phyloP scores from a whole-genome alignment of 768 basidiomycete species.

The Tricholoma bakamatsutake region DNA sequence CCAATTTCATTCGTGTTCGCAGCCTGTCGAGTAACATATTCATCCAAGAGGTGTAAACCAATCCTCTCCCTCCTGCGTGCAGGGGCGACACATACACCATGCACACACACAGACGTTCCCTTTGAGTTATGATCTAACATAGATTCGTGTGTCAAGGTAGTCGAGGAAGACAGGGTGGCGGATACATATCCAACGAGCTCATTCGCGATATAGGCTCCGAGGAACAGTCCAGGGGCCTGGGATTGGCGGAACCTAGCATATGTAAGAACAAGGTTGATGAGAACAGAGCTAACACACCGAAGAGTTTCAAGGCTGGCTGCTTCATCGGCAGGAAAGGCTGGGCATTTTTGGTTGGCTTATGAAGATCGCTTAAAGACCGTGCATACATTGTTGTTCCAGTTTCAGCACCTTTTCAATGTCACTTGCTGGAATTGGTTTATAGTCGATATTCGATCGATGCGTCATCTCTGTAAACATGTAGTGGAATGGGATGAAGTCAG shows the following conservation, averaged over 20 bases:
- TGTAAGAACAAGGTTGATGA: neutral
- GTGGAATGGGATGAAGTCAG: neutral
- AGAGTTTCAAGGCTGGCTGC: slow-evolving; percentile 54
- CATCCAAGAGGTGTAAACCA: slow-evolving; percentile 46
- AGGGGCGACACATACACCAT: slow-evolving; percentile 57
- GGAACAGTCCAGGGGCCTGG: slow-evolving; percentile 54
- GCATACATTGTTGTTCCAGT: slow-evolving; percentile 45
- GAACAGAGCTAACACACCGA: slow-evolving; percentile 27
- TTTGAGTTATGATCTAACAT: slow-evolving; percentile 58
- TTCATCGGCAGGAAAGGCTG: slow-evolving; percentile 59
- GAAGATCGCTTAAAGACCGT: neutral
- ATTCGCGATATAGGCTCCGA: slow-evolving; percentile 53
- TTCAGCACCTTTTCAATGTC: slow-evolving; percentile 38
- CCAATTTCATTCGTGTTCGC: slow-evolving; percentile 15
- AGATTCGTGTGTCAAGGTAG: slow-evolving; percentile 55
- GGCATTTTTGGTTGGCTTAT: neutral
- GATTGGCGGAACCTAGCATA: slow-evolving; percentile 50
- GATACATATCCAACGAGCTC: slow-evolving; percentile 60
- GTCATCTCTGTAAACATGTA: slow-evolving; percentile 3
- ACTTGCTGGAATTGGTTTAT: slow-evolving; percentile 36
- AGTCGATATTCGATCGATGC: slow-evolving; percentile 18
- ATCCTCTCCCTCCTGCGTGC: slow-evolving; percentile 40
- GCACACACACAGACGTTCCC: slow-evolving; percentile 54
- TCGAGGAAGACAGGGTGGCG: slow-evolving; percentile 53
- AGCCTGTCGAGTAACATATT: slow-evolving; percentile 45